These are phyloP conservation scores for Arthroderma uncinatum DNA, from an alignment of 2,329 filamentous ascomycete species.

Conservation along the genomic window DNA sequence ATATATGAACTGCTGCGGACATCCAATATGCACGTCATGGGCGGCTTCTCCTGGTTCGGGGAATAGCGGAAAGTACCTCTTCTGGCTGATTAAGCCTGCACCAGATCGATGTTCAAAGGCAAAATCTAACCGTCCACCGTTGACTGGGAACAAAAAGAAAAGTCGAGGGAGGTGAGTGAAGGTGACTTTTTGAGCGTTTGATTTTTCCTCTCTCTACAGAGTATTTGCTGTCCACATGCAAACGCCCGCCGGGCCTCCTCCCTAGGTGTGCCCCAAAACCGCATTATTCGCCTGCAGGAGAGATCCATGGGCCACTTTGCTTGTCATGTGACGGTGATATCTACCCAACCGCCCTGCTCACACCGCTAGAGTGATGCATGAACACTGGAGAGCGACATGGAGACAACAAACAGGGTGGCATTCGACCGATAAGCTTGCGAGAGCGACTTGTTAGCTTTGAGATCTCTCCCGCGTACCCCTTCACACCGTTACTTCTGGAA, in stretches of 20 bases:
- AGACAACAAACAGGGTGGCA: neutral
- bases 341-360: neutral
- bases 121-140: neutral
- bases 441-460: neutral
- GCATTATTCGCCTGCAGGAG: neutral
- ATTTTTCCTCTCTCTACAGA: neutral
- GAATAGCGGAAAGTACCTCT: neutral
- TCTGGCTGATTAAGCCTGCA: neutral
- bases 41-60: neutral
- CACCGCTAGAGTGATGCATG: slow-evolving; percentile 4
- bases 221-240: neutral
- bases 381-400: neutral
- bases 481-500: neutral
- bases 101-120: neutral
- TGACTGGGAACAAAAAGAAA: neutral
- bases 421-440: neutral
- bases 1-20: neutral
- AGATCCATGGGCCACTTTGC: neutral
- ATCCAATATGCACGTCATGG: neutral
- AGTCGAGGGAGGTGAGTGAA: neutral
- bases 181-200: neutral
- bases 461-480: neutral
- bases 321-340: neutral
- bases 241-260: neutral
- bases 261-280: neutral